A percentile compares a stretch with the other conserved stretches of the same genome.
Conservation (phyloP, 169 alveolate genomes). For the Eimeria acervulina region DNA sequence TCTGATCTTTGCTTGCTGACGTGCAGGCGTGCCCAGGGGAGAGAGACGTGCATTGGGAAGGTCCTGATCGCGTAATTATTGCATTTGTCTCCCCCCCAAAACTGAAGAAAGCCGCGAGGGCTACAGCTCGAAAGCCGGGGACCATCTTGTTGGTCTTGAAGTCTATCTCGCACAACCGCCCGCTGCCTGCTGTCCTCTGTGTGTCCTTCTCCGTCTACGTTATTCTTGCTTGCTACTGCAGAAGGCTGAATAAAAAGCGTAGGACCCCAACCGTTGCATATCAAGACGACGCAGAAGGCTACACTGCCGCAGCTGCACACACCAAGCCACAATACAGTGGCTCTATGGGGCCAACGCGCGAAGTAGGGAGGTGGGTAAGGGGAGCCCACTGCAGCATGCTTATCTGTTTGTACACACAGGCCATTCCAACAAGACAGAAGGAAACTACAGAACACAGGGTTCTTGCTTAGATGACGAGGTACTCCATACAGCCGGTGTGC, state of each 20-base stretch:
- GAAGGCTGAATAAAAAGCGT: neutral
- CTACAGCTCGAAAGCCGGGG: conserved; percentile 44
- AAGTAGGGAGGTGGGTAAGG: neutral
- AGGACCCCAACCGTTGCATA: neutral
- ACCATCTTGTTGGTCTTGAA: neutral
- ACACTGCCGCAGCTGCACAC: neutral
- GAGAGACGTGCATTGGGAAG: neutral
- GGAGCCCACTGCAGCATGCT: too few species aligned
- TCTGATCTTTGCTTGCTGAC: neutral
- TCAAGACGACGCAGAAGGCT: neutral
- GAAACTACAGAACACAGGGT: neutral
- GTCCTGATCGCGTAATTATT: neutral
- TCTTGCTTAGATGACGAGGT: too few species aligned
- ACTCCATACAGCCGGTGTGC: neutral
- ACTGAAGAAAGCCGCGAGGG: conserved; percentile 39
- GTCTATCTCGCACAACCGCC: neutral
- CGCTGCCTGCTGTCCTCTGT: neutral
- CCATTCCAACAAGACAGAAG: neutral
- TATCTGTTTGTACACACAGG: neutral
- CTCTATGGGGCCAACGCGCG: neutral
- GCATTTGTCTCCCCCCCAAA: conserved; percentile 10
- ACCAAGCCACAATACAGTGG: neutral
- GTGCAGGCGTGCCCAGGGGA: conserved; percentile 2
- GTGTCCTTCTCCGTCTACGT: neutral
- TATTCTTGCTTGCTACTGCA: neutral